Conservation (phyloP, 495 filamentous ascomycete genomes). For the Neurospora africana region DNA sequence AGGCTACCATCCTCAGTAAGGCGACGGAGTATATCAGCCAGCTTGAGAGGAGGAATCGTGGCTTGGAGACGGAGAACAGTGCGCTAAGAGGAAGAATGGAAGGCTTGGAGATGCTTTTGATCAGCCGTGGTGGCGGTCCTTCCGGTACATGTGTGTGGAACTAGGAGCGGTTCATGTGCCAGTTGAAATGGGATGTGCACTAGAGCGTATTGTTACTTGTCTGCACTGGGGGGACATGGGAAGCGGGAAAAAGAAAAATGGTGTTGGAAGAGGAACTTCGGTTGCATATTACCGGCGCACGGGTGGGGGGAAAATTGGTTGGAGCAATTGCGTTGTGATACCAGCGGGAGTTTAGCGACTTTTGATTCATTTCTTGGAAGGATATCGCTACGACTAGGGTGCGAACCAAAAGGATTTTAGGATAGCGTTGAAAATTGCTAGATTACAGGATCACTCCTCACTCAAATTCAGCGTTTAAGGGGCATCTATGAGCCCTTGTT, state of each 20-base stretch:
- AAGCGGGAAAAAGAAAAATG: background rate
- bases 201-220: background rate
- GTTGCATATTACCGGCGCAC: background rate
- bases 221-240: background rate
- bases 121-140: constrained; percentile 7
- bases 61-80: constrained; percentile 62
- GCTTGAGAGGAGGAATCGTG: constrained; percentile 64
- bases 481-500: background rate
- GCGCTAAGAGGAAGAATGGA: constrained; percentile 54
- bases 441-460: background rate
- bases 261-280: background rate
- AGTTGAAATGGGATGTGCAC: background rate
- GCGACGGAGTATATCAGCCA: constrained; percentile 85
- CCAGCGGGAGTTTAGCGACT: background rate
- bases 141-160: background rate
- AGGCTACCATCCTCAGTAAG: constrained; percentile 70
- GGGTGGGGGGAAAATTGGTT: background rate
- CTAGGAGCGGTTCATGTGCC: background rate
- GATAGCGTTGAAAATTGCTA: background rate
- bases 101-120: constrained; percentile 50
- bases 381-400: background rate
- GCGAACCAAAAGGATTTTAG: background rate
- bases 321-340: background rate
- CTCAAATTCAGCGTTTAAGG: background rate
- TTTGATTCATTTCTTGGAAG: background rate